These are phyloP conservation scores for Alternaria viburni DNA, from an alignment of 2,329 filamentous ascomycete species.

Conservation along the genomic window DNA sequence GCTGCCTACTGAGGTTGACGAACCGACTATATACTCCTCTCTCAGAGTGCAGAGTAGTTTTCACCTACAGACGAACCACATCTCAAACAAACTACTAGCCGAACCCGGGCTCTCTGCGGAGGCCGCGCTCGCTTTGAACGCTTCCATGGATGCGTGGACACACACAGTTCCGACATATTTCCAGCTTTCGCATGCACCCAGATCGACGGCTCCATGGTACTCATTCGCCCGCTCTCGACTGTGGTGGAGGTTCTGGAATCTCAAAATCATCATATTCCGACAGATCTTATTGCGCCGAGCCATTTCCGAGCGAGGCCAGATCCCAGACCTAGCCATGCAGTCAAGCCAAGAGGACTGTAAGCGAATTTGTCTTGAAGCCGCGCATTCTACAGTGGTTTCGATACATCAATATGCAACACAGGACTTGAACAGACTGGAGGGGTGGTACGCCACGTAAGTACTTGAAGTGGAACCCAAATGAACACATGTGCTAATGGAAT, in stretches of 20 bases:
- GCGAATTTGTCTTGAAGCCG: slow-evolving; percentile 31
- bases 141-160: slow-evolving; percentile 26
- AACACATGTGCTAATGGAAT: too few relatives aligned
- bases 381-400: slow-evolving; percentile 30
- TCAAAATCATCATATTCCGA: slow-evolving; percentile 34
- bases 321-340: slow-evolving; percentile 23
- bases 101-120: slow-evolving; percentile 34
- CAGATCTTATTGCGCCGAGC: slow-evolving; percentile 31
- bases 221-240: slow-evolving; percentile 29
- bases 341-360: slow-evolving; percentile 30
- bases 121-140: slow-evolving; percentile 27
- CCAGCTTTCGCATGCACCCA: slow-evolving; percentile 13
- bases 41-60: slow-evolving; percentile 29
- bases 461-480: background rate
- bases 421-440: slow-evolving; percentile 27
- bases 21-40: slow-evolving; percentile 30
- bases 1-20: slow-evolving; percentile 21
- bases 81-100: slow-evolving; percentile 30
- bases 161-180: slow-evolving; percentile 26
- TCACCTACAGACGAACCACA: slow-evolving; percentile 32
- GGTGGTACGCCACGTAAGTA: slow-evolving; percentile 37
- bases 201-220: slow-evolving; percentile 23
- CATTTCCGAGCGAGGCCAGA: slow-evolving; percentile 29
- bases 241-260: slow-evolving; percentile 37
- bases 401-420: slow-evolving; percentile 30